Base-by-base conservation (phyloP, 768 basidiomycete genomes). In the Pleurotus tuoliensis region DNA sequence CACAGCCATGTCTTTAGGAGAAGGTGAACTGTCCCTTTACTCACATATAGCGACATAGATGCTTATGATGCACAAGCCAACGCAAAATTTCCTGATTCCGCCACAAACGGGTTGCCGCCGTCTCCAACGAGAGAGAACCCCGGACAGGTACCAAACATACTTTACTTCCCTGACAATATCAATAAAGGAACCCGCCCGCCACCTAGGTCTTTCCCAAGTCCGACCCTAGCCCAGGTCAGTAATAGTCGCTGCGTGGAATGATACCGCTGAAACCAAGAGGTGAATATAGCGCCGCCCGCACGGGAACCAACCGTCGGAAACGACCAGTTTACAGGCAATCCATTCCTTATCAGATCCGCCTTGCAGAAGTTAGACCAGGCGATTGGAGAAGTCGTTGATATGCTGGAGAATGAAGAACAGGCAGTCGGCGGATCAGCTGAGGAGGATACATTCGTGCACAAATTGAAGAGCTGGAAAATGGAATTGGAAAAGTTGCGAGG, bases 151-250 rank as follows among this genome's bases (percentile, higher is more conserved):
- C 22, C 64, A 55, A 4, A 25, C 20, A 11, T 8, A 24, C 43
- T 34, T 16, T 45, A 45, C 55, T 34, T 12, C 45, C 39, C 13
- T 15, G 30, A 22, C 58, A 2, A 13, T 5, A 18, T 25, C 3
- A 5, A 13, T 6, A 41, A 5, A 44, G 22, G 39, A 37, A 16
- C 18, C 38, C 15, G 16, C 39, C 27, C 15, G 1, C 8, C 5
- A 47, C 37, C 4, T 47, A 82, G 79, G 79, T 82, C 4, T 82
- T 73, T 57, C 81, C 77, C 0, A 71, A 75, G 58, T 76, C 73
- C 0, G 75, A 79, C 59, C 74, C 76, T 1, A 64, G 59, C 6
- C 65, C 70, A 66, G 71, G 76, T 75, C 59, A 40, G 59, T 51
- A 51, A 38, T 39, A 6, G 4, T 30, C 44, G 5, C 7, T 2